phyloP scores from a whole-genome alignment of 140 eudicot genomes.

The Cichorium intybus region DNA sequence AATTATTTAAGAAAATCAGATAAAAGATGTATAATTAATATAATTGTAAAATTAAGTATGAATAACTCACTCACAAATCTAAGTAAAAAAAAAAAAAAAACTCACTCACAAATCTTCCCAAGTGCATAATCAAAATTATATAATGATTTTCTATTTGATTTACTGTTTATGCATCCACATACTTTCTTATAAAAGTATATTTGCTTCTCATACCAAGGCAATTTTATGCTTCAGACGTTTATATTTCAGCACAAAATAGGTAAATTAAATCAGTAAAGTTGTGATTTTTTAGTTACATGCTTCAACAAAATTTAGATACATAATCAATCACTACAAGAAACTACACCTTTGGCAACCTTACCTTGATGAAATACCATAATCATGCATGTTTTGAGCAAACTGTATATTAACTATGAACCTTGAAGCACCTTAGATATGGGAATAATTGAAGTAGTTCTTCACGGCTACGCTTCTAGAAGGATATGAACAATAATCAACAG shows the following conservation, averaged over 20 bases:
- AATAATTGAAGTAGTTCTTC: conserved; percentile 73
- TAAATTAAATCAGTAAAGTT: neutral
- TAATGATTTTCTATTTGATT: neutral
- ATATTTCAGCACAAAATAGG: no score
- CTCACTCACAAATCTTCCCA: no score
- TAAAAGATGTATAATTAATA: neutral
- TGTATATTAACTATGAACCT: conserved; percentile 72
- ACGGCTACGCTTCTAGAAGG: conserved; percentile 71
- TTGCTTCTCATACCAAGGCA: no score
- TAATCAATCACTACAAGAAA: no score
- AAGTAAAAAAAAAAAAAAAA: no score
- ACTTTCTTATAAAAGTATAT: no score
- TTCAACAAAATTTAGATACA: no score
- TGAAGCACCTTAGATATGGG: conserved; percentile 69
- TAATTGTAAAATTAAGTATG: neutral
- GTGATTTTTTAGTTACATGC: neutral
- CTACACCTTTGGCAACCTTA: no score
- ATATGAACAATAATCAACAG: neutral
- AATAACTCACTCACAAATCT: no score
- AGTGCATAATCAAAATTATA: neutral
- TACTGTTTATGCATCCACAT: no score
- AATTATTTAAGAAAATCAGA: neutral
- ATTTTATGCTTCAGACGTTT: no score
- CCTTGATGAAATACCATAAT: no score
- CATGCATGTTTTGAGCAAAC: conserved; percentile 6